Evolutionary conservation across 257 asterid species (phyloP), one percentile per base, ranked within the genome.

Genomic region (Solanum sejunctum): DNA sequence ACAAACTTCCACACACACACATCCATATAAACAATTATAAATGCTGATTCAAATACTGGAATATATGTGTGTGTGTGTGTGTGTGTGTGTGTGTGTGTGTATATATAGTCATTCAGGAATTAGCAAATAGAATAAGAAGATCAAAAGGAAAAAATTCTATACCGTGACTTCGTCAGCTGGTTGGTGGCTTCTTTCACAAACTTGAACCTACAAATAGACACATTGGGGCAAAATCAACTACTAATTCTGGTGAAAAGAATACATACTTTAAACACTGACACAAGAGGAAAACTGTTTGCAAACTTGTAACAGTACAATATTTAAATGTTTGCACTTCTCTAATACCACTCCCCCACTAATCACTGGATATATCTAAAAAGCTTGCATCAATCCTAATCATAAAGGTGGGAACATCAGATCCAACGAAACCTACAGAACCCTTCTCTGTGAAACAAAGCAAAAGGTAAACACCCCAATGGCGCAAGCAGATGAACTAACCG

Each of bases 91-190:
- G n/a, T n/a, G n/a, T n/a, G n/a, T n/a, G n/a, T n/a, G n/a, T n/a
- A n/a, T n/a, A n/a, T 57, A 8, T 70, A 21, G 45, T 60, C 41
- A 6, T 49, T 49, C 61, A 49, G 61, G 61, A 75, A 39, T 75
- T 49, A 3, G 41, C 16, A 75, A 13, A 32, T 39, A 69, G 43
- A 41, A 79, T 36, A 15, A 49, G 82, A 51, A 23, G 64, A 77
- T 77, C 64, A 77, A 52, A 28, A 52, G 67, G 58, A 8, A 20
- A 9, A 13, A 13, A 28, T 66, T 85, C 15, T 82, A 66, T 89
- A 96, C 99, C 93, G 89, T 95, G 88, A 95, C 88, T 88, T 90
- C 98, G 87, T 97, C 98, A 58, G 96, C 96, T 2, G 98, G 98
- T 84, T 94, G 98, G 90, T 93, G 93, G 90, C 93, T 95, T 90